Base-by-base conservation (phyloP, 2,329 filamentous ascomycete genomes). In the Trichoderma cornu-damae region DNA sequence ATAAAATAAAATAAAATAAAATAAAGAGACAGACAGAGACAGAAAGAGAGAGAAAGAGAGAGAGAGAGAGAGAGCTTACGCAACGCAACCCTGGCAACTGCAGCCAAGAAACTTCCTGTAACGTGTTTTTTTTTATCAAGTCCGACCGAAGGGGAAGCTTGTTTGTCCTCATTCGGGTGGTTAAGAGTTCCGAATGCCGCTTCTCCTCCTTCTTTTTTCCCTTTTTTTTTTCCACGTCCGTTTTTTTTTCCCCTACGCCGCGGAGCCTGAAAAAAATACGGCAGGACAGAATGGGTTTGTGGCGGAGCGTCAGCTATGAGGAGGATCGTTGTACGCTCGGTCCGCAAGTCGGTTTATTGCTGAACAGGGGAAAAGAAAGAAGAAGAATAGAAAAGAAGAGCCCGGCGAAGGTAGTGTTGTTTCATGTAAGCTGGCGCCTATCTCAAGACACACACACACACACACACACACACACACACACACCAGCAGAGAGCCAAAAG, bases 111-210 rank as follows among this genome's bases (percentile, higher is more conserved):
- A 42, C 38, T 24, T 9, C 38, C 30, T 40, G 46, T 26, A 38
- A 35, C 8, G 47, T 43, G 40, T 12, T 43, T 26, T 43, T 9
- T 46, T 48, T 8, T 37, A 8, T 26, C 20, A 14, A 26, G 40
- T 26, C 28, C 5, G 28, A 7, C 9, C 32, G 12, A 34, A 34
- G 12, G 26, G 26, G n/a, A n/a, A n/a, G n/a, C n/a, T n/a, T n/a
- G n/a, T 9, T 20, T 20, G 18, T 20, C 18, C 18, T 12, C 11
- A 4, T 2, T 44, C 51, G 51, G 51, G 16, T 6, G 12, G 14
- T 3, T n/a, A 37, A 12, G 42, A 55, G 30, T 47, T 55, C 51
- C 51, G 51, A 55, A 55, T 47, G 42, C 51, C 51, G 51, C 6
- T 22, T 6, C 9, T 50, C 16, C 26, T 22, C 34, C 7, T 4